These are phyloP conservation scores for Leccinum subgranulosum DNA, from an alignment of 768 basidiomycete species.

Conservation along the genomic window DNA sequence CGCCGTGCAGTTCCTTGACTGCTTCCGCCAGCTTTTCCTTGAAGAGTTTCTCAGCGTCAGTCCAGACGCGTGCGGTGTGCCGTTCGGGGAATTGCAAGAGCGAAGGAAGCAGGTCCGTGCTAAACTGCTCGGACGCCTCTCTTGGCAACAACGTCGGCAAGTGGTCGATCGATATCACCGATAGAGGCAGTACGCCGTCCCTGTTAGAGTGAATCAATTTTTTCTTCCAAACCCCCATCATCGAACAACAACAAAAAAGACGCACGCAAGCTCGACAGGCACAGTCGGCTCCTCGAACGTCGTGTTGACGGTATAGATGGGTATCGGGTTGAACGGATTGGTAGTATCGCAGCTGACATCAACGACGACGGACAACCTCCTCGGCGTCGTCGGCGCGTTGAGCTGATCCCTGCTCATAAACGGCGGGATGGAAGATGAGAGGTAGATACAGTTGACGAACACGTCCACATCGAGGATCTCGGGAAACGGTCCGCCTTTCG, in stretches of 20 bases:
- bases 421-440: slow-evolving; percentile 79
- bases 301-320: slow-evolving; percentile 91
- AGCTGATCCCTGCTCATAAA: slow-evolving; percentile 77
- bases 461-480: slow-evolving; percentile 97
- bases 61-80: slow-evolving; percentile 73
- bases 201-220: slow-evolving; percentile 31
- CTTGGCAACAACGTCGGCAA: slow-evolving; percentile 92
- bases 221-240: too few relatives aligned
- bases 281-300: slow-evolving; percentile 93
- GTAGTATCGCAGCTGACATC: slow-evolving; percentile 99
- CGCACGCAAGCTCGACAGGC: slow-evolving; percentile 76
- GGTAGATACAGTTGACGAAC: slow-evolving; percentile 99
- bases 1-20: slow-evolving; percentile 14
- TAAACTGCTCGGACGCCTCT: slow-evolving; percentile 97
- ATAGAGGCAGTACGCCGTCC: slow-evolving; percentile 61
- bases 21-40: slow-evolving; percentile 61
- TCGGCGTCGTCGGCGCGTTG: slow-evolving; percentile 54
- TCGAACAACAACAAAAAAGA: slow-evolving; percentile 4
- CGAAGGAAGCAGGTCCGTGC: slow-evolving; percentile 79
- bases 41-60: slow-evolving; percentile 82
- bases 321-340: slow-evolving; percentile 97
- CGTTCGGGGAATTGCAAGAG: slow-evolving; percentile 73
- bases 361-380: slow-evolving; percentile 79
- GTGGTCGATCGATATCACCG: slow-evolving; percentile 95
- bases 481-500: slow-evolving; percentile 92